A percentile compares a stretch with the other conserved stretches of the same genome.
Conservation (phyloP, 2,329 filamentous ascomycete genomes). For the Malbranchea cinnamomea region DNA sequence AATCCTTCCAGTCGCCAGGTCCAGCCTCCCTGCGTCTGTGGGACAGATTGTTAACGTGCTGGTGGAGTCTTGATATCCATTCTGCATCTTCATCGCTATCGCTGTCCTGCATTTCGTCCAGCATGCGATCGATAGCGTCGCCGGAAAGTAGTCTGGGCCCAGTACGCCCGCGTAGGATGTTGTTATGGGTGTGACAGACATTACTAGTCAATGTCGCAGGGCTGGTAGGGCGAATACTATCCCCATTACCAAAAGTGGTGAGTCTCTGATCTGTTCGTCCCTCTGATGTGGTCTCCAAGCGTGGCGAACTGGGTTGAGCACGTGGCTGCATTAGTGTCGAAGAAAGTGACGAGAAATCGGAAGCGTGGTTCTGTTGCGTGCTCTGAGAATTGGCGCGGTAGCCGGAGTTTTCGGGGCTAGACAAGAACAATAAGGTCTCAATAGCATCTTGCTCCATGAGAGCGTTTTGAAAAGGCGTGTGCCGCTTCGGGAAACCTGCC, state of each 20-base stretch:
- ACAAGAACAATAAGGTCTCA: slow-evolving; percentile 37
- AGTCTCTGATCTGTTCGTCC: too few relatives aligned
- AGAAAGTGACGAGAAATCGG: too few relatives aligned
- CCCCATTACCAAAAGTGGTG: too few relatives aligned
- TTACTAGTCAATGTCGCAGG: too few relatives aligned
- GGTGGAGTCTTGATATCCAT: slow-evolving; percentile 9
- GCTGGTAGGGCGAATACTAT: too few relatives aligned
- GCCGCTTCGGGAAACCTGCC: slow-evolving; percentile 14
- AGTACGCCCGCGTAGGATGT: too few relatives aligned
- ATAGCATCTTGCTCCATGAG: slow-evolving; percentile 36
- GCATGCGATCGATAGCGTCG: slow-evolving; percentile 17
- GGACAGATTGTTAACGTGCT: too few relatives aligned
- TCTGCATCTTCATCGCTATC: slow-evolving; percentile 15
- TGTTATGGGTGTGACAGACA: too few relatives aligned
- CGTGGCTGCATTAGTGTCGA: not conserved
- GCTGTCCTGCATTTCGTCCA: slow-evolving; percentile 15
- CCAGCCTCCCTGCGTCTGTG: too few relatives aligned
- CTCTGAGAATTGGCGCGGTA: slow-evolving; percentile 25
- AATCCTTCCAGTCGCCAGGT: too few relatives aligned
- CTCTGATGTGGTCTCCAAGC: too few relatives aligned
- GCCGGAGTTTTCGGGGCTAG: slow-evolving; percentile 33
- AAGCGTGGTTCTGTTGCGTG: slow-evolving; percentile 8
- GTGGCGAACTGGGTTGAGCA: slow-evolving; percentile 4
- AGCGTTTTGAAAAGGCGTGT: slow-evolving; percentile 28
- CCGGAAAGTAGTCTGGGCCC: too few relatives aligned